These are phyloP conservation scores for Licmophora abbreviata DNA, from an alignment of 108 stramenopile genomes.

Conservation along the genomic window DNA sequence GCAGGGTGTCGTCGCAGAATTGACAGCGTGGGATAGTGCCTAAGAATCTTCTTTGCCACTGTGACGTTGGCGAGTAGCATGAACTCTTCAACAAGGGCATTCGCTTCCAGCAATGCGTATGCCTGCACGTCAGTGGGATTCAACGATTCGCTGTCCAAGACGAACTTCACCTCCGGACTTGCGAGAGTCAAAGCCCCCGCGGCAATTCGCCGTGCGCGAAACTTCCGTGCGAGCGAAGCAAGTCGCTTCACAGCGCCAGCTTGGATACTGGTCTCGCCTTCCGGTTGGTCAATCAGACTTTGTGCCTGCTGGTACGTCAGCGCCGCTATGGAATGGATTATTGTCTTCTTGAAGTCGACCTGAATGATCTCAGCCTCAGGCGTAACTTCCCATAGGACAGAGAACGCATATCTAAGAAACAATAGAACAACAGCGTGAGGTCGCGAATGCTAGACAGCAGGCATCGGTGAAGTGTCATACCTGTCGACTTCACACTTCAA, in stretches of 20 bases:
- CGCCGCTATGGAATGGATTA: constrained; percentile 93
- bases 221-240: constrained; percentile 75
- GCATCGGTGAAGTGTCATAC: constrained; percentile 5
- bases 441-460: constrained; percentile 3
- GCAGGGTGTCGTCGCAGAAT: constrained; percentile 94
- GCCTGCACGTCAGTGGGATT: constrained; percentile 97
- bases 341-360: constrained; percentile 87
- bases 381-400: constrained; percentile 88
- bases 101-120: constrained; percentile 87
- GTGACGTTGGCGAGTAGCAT: constrained; percentile 99
- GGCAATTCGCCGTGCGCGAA: constrained; percentile 81
- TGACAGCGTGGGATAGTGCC: constrained; percentile 86
- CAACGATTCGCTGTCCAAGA: constrained; percentile 91
- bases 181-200: constrained; percentile 97
- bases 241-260: constrained; percentile 84
- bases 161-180: constrained; percentile 96
- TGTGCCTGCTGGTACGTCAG: constrained; percentile 98
- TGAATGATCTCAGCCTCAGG: constrained; percentile 76
- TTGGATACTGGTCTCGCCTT: constrained; percentile 51
- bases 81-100: constrained; percentile 95
- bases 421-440: not conserved
- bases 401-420: constrained; percentile 71
- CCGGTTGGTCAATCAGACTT: constrained; percentile 81
- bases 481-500: constrained; percentile 89
- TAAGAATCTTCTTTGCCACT: constrained; percentile 88